phyloP scores from a whole-genome alignment of 108 stramenopile species.

The Cyclotella choctawhatcheeana region DNA sequence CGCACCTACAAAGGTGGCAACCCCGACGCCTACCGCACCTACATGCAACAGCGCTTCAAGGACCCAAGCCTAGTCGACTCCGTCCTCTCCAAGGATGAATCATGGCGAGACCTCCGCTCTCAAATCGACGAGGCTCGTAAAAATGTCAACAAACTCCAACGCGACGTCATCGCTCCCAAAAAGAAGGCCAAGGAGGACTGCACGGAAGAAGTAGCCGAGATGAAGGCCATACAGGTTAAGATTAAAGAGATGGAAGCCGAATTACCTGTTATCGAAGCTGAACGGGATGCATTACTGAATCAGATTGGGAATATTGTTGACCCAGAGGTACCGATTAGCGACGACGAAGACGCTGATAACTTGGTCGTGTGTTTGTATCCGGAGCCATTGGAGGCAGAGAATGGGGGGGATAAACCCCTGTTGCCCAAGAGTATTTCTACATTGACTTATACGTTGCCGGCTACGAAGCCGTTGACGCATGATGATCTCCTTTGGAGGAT shows the following conservation, averaged over 20 bases:
- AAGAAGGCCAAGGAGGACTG: constrained; percentile 94
- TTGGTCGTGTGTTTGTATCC: constrained; percentile 83
- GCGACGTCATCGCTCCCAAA: constrained; percentile 90
- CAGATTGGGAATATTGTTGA: constrained; percentile 97
- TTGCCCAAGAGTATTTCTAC: constrained; percentile 66
- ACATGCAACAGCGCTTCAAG: constrained; percentile 85
- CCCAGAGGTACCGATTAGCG: constrained; percentile 90
- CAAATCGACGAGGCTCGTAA: constrained; percentile 82
- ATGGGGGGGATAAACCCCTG: constrained; percentile 53
- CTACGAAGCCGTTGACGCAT: constrained; percentile 90
- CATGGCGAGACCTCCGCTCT: constrained; percentile 85
- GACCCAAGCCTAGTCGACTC: constrained; percentile 89
- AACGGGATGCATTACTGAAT: constrained; percentile 78
- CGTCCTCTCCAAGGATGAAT: constrained; percentile 90
- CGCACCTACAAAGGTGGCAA: constrained; percentile 94
- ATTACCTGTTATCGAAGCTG: constrained; percentile 62
- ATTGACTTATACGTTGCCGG: constrained; percentile 77
- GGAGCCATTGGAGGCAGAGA: constrained; percentile 71
- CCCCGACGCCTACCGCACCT: constrained; percentile 86
- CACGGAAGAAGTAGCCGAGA: constrained; percentile 82
- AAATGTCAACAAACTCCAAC: constrained; percentile 88
- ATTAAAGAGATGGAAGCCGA: constrained; percentile 77
- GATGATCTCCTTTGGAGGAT: constrained; percentile 97
- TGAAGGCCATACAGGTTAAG: constrained; percentile 81
- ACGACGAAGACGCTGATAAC: constrained; percentile 96